Conservation (phyloP, 169 alveolate species). For the Toxoplasma gondii region DNA sequence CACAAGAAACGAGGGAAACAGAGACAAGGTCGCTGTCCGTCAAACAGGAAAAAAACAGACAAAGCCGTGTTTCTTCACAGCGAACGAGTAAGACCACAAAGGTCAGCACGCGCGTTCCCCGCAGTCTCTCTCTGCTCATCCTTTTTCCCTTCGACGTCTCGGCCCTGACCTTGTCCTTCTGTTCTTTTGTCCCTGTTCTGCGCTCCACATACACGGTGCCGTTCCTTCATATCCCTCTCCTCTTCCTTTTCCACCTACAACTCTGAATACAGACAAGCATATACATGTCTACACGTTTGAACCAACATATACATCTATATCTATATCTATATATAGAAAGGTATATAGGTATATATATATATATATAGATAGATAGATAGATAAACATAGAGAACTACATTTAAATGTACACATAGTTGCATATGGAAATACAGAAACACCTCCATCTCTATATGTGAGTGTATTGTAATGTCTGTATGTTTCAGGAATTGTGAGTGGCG, state of each 20-base stretch:
- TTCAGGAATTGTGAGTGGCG: constrained; percentile 50
- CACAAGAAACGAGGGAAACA: not conserved
- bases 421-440: not conserved
- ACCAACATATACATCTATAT: not conserved
- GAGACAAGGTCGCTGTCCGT: too few relatives aligned
- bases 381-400: not conserved
- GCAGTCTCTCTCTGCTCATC: too few relatives aligned
- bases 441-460: not conserved
- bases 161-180: too few relatives aligned
- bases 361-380: constrained; percentile 3
- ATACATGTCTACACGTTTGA: not conserved
- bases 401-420: not conserved
- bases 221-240: not conserved
- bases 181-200: too few relatives aligned
- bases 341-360: too few relatives aligned
- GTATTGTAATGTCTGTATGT: not conserved
- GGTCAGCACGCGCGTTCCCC: too few relatives aligned
- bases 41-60: too few relatives aligned
- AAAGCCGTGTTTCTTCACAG: too few relatives aligned
- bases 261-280: not conserved
- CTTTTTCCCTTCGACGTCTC: too few relatives aligned
- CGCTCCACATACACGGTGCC: too few relatives aligned
- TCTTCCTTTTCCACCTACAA: not conserved
- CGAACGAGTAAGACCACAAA: too few relatives aligned
- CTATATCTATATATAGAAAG: too few relatives aligned